Conservation (phyloP, 2,329 filamentous ascomycete genomes). For the Penicillium sp. region DNA sequence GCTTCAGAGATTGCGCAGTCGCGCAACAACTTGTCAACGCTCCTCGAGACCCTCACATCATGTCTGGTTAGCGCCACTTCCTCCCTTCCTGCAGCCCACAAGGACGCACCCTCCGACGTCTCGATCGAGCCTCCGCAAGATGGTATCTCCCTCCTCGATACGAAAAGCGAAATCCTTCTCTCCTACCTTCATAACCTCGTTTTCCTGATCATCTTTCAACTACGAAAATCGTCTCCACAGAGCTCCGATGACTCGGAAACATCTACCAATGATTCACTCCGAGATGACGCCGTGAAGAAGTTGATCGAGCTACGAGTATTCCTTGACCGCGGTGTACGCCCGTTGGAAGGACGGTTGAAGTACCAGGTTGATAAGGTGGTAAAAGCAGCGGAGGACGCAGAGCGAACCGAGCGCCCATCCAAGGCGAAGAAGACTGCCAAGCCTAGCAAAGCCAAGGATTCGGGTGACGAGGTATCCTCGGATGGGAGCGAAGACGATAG, state of each 20-base stretch:
- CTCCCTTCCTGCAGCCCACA: slow-evolving; percentile 35
- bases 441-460: slow-evolving; percentile 30
- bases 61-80: slow-evolving; percentile 36
- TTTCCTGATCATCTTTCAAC: slow-evolving; percentile 78
- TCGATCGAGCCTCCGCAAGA: slow-evolving; percentile 74
- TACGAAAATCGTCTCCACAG: slow-evolving; percentile 54
- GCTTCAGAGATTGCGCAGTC: slow-evolving; percentile 23
- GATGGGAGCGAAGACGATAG: slow-evolving; percentile 28
- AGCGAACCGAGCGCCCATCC: slow-evolving; percentile 30
- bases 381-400: slow-evolving; percentile 67
- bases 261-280: slow-evolving; percentile 43
- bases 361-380: slow-evolving; percentile 97
- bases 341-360: slow-evolving; percentile 83
- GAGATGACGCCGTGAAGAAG: slow-evolving; percentile 74
- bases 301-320: slow-evolving; percentile 90
- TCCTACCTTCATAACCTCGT: slow-evolving; percentile 94
- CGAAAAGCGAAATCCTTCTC: slow-evolving; percentile 95
- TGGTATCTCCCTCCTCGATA: slow-evolving; percentile 90
- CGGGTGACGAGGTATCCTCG: slow-evolving; percentile 22
- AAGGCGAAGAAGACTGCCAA: slow-evolving; percentile 31
- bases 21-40: slow-evolving; percentile 27
- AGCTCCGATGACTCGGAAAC: slow-evolving; percentile 32
- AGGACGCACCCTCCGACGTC: slow-evolving; percentile 55
- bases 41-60: slow-evolving; percentile 36
- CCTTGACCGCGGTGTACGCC: slow-evolving; percentile 86